phyloP scores from a whole-genome alignment of 2,329 filamentous ascomycete species.

The Dryadomyces quercus-mongolicae region DNA sequence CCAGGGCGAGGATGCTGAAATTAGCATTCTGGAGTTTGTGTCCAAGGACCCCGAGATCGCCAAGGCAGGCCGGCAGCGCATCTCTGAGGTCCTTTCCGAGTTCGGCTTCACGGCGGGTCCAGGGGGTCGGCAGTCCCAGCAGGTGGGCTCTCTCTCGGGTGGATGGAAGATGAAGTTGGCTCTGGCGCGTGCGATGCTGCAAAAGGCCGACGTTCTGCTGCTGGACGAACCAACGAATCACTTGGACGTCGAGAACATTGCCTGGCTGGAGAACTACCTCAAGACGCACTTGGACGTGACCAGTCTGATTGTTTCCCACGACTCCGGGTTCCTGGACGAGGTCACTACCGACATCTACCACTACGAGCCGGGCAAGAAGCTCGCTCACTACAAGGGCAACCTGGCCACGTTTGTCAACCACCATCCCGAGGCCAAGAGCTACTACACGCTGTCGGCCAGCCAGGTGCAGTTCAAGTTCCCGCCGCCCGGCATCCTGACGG shows the following conservation, averaged over 20 bases:
- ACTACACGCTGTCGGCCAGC: slow-evolving; percentile 87
- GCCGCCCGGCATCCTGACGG: slow-evolving; percentile 81
- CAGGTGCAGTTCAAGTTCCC: slow-evolving; percentile 97
- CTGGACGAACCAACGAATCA: slow-evolving; percentile 99
- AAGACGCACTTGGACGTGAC: slow-evolving; percentile 95
- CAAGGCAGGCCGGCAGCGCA: slow-evolving; percentile 65
- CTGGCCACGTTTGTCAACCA: slow-evolving; percentile 73
- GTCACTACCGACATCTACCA: slow-evolving; percentile 99
- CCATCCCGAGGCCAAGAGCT: slow-evolving; percentile 90
- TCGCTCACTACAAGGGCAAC: slow-evolving; percentile 76
- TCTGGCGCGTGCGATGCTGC: slow-evolving; percentile 88
- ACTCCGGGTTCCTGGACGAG: slow-evolving; percentile 92
- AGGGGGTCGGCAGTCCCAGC: slow-evolving; percentile 76
- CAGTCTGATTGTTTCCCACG: slow-evolving; percentile 94
- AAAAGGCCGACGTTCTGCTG: slow-evolving; percentile 89
- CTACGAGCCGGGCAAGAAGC: slow-evolving; percentile 92
- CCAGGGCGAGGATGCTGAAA: slow-evolving; percentile 92
- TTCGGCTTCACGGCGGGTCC: slow-evolving; percentile 90
- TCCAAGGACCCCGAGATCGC: slow-evolving; percentile 79
- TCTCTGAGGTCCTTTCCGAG: slow-evolving; percentile 72
- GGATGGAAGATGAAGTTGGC: slow-evolving; percentile 99
- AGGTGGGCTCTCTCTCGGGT: slow-evolving; percentile 88
- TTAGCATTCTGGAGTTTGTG: slow-evolving; percentile 90
- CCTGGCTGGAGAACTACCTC: slow-evolving; percentile 90
- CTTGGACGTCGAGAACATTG: slow-evolving; percentile 89